A percentile compares a stretch with the other conserved stretches of the same genome.
phyloP scores from a whole-genome alignment of 139 green algal species.

The Asterochloris sp. region DNA sequence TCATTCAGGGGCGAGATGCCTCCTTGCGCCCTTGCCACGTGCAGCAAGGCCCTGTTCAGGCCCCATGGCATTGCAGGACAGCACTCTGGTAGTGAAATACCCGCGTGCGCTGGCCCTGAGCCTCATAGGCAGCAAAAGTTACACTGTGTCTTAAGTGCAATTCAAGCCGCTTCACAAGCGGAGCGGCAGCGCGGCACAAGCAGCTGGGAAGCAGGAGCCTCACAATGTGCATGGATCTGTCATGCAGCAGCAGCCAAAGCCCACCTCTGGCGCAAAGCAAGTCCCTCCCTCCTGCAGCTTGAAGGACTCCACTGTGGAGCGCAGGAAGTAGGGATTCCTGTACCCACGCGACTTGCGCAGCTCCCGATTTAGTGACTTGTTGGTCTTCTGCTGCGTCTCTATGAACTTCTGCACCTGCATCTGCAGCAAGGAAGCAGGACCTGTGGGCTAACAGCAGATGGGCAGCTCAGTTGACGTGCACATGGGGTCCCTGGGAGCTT shows the following conservation, averaged over 20 bases:
- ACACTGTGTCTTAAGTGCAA: no score
- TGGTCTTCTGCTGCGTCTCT: neutral
- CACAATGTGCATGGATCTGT: conserved; percentile 1
- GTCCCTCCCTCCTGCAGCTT: conserved; percentile 58
- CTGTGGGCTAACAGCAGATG: neutral
- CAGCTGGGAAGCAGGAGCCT: neutral
- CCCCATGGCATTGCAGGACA: no score
- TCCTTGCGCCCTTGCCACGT: no score
- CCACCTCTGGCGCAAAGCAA: conserved; percentile 39
- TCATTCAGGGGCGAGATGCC: neutral
- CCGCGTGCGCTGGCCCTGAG: no score
- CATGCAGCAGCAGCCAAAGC: neutral
- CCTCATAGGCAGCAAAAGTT: no score
- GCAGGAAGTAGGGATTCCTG: conserved; percentile 71
- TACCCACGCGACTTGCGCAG: conserved; percentile 35
- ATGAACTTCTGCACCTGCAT: conserved; percentile 16
- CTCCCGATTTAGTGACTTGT: conserved; percentile 6
- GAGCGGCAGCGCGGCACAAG: no score
- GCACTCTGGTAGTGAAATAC: no score
- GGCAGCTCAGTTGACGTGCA: no score
- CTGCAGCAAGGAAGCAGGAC: neutral
- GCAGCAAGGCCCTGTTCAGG: no score
- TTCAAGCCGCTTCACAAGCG: no score
- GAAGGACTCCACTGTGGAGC: conserved; percentile 64
- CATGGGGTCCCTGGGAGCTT: no score